These are phyloP conservation scores for Macrophomina phaseolina DNA, from an alignment of 2,329 filamentous ascomycete species.

Conservation along the genomic window DNA sequence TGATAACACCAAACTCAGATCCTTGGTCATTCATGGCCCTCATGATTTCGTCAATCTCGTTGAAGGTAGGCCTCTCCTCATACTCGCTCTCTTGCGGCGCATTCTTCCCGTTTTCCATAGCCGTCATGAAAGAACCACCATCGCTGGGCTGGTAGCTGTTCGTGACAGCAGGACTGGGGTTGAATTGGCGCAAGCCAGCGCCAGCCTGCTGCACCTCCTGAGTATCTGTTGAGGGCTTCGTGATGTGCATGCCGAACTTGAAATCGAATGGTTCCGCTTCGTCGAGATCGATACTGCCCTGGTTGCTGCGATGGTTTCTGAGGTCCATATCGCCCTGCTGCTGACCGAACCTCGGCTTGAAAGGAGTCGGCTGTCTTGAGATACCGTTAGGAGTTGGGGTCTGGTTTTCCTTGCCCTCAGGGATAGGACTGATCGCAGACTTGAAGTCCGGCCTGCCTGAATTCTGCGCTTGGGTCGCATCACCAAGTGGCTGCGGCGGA, in stretches of 20 bases:
- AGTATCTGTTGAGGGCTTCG: constrained; percentile 42
- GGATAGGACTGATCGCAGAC: constrained; percentile 34
- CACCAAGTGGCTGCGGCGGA: constrained; percentile 37
- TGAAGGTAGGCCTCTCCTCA: constrained; percentile 61
- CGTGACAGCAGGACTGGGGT: constrained; percentile 41
- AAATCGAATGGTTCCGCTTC: constrained; percentile 63
- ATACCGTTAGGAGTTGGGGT: constrained; percentile 35
- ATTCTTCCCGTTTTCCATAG: constrained; percentile 41
- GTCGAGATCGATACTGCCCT: constrained; percentile 17
- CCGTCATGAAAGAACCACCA: constrained; percentile 47
- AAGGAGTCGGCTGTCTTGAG: constrained; percentile 8
- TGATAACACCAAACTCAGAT: constrained; percentile 76
- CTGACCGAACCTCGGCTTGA: constrained; percentile 37
- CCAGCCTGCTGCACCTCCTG: constrained; percentile 18
- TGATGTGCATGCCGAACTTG: constrained; percentile 47
- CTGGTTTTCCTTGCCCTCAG: constrained; percentile 46
- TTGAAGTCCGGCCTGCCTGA: constrained; percentile 34
- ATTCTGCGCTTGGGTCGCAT: constrained; percentile 37
- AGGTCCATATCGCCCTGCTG: constrained; percentile 18
- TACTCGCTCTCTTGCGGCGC: constrained; percentile 43
- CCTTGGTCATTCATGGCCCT: constrained; percentile 77
- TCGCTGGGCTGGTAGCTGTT: constrained; percentile 49
- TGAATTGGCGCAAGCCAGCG: constrained; percentile 32
- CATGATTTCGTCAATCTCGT: constrained; percentile 94
- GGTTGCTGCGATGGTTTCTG: constrained; percentile 13